Percentiles rank a stretch among this genome's conserved stretches.
These are phyloP conservation scores for Pisolithus sp. DNA, from an alignment of 768 basidiomycete genomes.

Conservation along the genomic window DNA sequence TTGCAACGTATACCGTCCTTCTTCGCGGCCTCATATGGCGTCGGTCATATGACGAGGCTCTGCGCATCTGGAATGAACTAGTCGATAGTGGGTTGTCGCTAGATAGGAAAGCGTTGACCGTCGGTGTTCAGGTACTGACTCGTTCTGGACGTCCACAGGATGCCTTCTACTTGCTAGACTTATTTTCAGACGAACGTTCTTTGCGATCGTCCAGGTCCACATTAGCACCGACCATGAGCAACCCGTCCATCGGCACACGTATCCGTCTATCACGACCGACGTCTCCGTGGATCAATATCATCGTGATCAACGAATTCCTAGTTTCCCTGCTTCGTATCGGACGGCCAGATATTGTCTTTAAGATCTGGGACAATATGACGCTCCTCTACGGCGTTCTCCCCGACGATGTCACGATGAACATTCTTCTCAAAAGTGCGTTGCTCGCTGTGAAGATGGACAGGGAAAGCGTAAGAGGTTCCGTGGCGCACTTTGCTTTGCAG, in stretches of 20 bases:
- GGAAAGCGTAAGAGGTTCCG: constrained; percentile 43
- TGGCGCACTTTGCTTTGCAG: constrained; percentile 21
- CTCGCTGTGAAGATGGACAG: constrained; percentile 47
- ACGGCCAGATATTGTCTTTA: constrained; percentile 59
- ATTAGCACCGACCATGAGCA: constrained; percentile 2
- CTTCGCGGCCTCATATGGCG: constrained; percentile 48
- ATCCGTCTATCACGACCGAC: neutral
- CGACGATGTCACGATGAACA: constrained; percentile 47
- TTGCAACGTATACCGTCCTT: constrained; percentile 47
- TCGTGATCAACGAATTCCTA: constrained; percentile 41
- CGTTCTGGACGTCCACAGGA: constrained; percentile 35
- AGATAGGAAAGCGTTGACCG: constrained; percentile 42
- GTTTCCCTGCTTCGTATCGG: constrained; percentile 40
- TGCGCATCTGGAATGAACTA: constrained; percentile 39
- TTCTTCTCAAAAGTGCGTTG: constrained; percentile 57
- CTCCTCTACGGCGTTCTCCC: constrained; percentile 52
- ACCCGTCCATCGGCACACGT: too few relatives aligned
- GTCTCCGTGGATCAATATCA: constrained; percentile 18
- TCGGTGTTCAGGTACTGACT: constrained; percentile 46
- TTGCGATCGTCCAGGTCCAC: constrained; percentile 7
- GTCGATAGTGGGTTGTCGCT: constrained; percentile 29
- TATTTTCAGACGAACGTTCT: constrained; percentile 22
- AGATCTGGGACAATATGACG: constrained; percentile 62
- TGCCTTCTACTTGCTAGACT: constrained; percentile 48
- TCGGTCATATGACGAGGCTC: constrained; percentile 33